Evolutionary conservation across 768 basidiomycete species (phyloP).

Genomic region (Amanita subjunquillea): DNA sequence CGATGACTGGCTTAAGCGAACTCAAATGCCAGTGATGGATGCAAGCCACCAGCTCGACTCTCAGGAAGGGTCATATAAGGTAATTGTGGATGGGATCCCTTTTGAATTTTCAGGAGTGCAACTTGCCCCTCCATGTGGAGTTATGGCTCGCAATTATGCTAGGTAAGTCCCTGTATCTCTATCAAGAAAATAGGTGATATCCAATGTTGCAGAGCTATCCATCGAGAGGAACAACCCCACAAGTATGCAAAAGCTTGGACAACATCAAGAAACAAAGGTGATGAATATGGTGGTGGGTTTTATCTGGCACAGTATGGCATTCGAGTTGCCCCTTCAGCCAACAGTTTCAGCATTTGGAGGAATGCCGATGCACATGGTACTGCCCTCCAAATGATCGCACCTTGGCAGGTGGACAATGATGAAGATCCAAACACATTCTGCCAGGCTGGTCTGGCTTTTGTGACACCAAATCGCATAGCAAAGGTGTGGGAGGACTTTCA

Average conservation of each 20-base stretch:
- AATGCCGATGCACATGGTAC: background rate
- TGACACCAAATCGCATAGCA: background rate
- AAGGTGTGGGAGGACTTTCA: background rate
- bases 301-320: background rate
- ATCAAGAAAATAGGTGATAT: background rate
- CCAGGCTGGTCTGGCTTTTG: background rate
- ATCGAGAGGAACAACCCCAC: background rate
- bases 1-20: background rate
- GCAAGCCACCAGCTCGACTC: background rate
- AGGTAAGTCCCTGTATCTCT: background rate
- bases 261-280: background rate
- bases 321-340: background rate
- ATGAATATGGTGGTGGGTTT: background rate
- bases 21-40: slow-evolving; percentile 1
- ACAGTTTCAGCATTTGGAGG: background rate
- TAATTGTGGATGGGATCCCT: background rate
- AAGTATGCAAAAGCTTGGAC: background rate
- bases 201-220: background rate
- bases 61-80: background rate
- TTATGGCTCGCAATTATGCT: background rate
- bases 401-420: background rate
- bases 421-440: background rate
- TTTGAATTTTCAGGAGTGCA: background rate
- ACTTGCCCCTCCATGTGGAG: background rate
- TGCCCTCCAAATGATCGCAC: background rate